phyloP scores from a whole-genome alignment of 2,329 filamentous ascomycete species.

The Emmonsiellopsis sp. region DNA sequence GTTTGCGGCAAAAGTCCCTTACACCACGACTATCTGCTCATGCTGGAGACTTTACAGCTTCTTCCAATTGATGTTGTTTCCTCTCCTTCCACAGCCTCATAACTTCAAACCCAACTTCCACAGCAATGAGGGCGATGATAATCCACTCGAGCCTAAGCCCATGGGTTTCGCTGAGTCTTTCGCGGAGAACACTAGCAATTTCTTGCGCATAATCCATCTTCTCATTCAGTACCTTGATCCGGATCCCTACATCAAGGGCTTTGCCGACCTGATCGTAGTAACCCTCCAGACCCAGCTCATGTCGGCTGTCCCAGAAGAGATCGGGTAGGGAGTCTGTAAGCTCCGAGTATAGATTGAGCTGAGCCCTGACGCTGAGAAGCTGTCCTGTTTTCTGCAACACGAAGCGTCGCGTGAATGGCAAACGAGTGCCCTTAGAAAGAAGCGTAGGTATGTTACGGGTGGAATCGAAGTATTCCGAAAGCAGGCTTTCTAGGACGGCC shows the following conservation, averaged over 20 bases:
- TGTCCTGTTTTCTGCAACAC: conserved; percentile 92
- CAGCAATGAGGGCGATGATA: conserved; percentile 85
- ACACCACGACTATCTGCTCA: no score
- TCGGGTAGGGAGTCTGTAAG: conserved; percentile 91
- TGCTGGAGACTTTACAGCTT: neutral
- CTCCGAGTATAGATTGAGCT: conserved; percentile 94
- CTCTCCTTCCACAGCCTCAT: conserved; percentile 61
- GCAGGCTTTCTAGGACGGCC: conserved; percentile 75
- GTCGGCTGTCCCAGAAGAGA: conserved; percentile 88
- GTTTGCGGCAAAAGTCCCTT: no score
- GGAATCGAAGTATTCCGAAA: conserved; percentile 77
- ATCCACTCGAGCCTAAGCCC: conserved; percentile 85
- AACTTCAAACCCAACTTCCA: conserved; percentile 86
- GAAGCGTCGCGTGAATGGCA: conserved; percentile 62
- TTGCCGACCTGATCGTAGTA: conserved; percentile 93
- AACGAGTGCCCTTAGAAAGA: conserved; percentile 57
- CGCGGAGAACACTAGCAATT: conserved; percentile 79
- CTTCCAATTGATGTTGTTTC: conserved; percentile 27
- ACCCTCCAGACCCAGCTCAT: conserved; percentile 81
- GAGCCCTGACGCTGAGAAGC: conserved; percentile 76
- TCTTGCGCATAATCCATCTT: conserved; percentile 98
- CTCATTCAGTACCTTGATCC: conserved; percentile 86
- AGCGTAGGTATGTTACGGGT: conserved; percentile 74
- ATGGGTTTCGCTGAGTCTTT: conserved; percentile 84
- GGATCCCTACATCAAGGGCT: conserved; percentile 80